A percentile compares a stretch with the other conserved stretches of the same genome.
Conservation (phyloP, 805 yeast species). For the Candida morakotiae region DNA sequence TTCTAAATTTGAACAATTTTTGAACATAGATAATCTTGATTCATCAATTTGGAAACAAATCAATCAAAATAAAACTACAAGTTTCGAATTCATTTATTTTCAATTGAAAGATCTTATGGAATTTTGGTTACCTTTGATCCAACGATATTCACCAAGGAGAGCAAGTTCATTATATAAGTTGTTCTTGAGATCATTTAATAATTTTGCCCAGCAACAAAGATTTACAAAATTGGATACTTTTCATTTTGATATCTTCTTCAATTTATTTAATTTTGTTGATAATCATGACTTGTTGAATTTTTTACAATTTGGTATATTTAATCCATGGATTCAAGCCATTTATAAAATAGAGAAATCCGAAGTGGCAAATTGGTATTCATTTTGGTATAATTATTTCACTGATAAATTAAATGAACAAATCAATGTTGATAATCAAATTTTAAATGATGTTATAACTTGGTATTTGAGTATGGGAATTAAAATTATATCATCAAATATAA, state of each 20-base stretch:
- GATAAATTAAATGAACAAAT: not conserved
- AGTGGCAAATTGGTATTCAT: constrained; percentile 23
- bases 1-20: not conserved
- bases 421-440: not conserved
- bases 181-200: not conserved
- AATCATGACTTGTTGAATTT: not conserved
- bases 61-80: not conserved
- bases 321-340: constrained; percentile 8
- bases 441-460: constrained; percentile 8
- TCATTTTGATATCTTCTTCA: not conserved
- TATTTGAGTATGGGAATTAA: constrained; percentile 16
- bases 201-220: not conserved
- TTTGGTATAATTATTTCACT: constrained; percentile 22
- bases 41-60: not conserved
- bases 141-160: constrained; percentile 1
- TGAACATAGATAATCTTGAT: not conserved
- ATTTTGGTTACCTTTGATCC: constrained; percentile 3
- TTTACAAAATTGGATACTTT: not conserved
- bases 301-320: constrained; percentile 8
- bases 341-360: constrained; percentile 12
- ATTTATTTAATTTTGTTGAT: not conserved
- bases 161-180: not conserved
- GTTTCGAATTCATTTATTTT: not conserved
- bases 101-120: not conserved
- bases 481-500: constrained; percentile 8